Conservation (phyloP, 2,329 filamentous ascomycete genomes). For the Neonectria ditissima region DNA sequence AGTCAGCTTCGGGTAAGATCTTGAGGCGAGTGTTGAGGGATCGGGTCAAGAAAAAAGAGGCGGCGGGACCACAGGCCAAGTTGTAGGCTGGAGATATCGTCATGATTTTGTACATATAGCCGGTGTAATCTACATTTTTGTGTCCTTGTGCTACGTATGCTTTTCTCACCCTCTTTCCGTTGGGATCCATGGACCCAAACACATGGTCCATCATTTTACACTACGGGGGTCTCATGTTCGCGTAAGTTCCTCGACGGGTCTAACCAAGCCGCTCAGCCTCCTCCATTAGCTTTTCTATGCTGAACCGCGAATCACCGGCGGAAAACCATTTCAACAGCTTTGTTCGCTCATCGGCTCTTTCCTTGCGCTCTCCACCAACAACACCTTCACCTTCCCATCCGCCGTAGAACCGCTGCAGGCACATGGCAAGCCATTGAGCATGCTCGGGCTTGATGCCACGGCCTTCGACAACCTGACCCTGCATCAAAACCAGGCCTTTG, state of each 20-base stretch:
- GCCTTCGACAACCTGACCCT: slow-evolving; percentile 82
- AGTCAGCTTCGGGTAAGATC: slow-evolving; percentile 70
- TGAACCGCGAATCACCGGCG: slow-evolving; percentile 81
- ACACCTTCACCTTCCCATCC: slow-evolving; percentile 64
- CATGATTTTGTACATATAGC: slow-evolving; percentile 22
- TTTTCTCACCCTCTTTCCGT: not conserved
- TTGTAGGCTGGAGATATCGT: slow-evolving; percentile 43
- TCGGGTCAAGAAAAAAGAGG: slow-evolving; percentile 53
- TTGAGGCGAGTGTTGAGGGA: slow-evolving; percentile 62
- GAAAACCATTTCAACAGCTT: slow-evolving; percentile 85
- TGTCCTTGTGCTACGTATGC: slow-evolving; percentile 2
- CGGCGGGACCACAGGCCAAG: slow-evolving; percentile 47
- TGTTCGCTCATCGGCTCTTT: slow-evolving; percentile 72
- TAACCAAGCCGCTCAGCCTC: slow-evolving; percentile 85
- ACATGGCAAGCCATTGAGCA: slow-evolving; percentile 91
- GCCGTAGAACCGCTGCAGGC: slow-evolving; percentile 93
- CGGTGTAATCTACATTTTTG: slow-evolving; percentile 29
- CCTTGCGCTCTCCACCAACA: slow-evolving; percentile 57
- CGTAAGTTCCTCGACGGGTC: slow-evolving; percentile 16
- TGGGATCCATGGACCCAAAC: slow-evolving; percentile 3
- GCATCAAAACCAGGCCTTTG: slow-evolving; percentile 86
- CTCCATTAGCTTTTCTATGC: slow-evolving; percentile 85
- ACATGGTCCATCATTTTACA: slow-evolving; percentile 7
- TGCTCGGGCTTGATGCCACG: slow-evolving; percentile 82
- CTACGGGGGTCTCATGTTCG: not conserved